phyloP scores from a whole-genome alignment of 805 yeast species.

The Saturnispora halmiae region DNA sequence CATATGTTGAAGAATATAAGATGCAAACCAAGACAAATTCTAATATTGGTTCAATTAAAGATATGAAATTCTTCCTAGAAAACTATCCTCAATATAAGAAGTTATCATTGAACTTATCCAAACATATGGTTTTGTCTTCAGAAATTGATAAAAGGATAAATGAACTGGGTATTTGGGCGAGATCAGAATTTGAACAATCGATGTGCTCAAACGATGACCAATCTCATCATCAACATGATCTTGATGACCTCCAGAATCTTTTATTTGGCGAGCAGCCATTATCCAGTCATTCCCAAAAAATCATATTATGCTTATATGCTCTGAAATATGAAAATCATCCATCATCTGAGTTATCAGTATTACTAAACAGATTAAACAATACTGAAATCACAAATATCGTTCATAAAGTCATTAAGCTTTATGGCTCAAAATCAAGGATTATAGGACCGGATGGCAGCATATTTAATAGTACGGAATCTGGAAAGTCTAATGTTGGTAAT shows the following conservation, averaged over 20 bases:
- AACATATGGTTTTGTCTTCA: constrained; percentile 83
- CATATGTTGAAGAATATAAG: constrained; percentile 76
- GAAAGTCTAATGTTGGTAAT: constrained; percentile 20
- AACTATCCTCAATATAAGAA: constrained; percentile 91
- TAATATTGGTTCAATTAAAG: constrained; percentile 70
- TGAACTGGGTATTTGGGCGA: constrained; percentile 59
- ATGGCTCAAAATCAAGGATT: constrained; percentile 37
- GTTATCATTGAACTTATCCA: constrained; percentile 77
- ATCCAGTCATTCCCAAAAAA: constrained; percentile 44
- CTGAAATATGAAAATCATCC: constrained; percentile 54
- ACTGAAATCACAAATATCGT: constrained; percentile 32
- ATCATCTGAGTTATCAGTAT: constrained; percentile 33
- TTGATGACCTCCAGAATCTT: constrained; percentile 46
- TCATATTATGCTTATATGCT: constrained; percentile 65
- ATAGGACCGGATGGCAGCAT: constrained; percentile 28
- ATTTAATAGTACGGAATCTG: constrained; percentile 19
- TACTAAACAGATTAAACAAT: constrained; percentile 33
- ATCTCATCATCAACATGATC: constrained; percentile 41
- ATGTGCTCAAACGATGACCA: constrained; percentile 52
- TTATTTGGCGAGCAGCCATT: constrained; percentile 29
- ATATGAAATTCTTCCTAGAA: constrained; percentile 84
- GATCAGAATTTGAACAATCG: constrained; percentile 85
- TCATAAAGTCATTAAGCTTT: constrained; percentile 36
- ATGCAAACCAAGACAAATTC: constrained; percentile 65
- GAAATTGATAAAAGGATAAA: constrained; percentile 75